Evolutionary conservation across 2,329 filamentous ascomycete species (phyloP).

Genomic region (Aspergillus caelatus): DNA sequence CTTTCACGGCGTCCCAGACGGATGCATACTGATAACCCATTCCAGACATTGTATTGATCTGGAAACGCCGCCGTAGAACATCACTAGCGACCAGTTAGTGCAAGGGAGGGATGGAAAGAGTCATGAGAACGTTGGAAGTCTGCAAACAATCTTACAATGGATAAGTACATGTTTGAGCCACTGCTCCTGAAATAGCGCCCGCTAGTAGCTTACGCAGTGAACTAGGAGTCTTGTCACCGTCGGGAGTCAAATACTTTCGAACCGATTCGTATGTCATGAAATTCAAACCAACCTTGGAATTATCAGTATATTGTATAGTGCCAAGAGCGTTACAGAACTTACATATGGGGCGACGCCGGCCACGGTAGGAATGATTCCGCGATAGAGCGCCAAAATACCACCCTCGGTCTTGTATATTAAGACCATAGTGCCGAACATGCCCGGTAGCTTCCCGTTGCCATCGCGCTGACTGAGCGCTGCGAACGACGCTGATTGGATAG

Average conservation of each 20-base stretch:
- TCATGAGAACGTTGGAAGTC: not conserved
- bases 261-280: constrained; percentile 98
- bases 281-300: constrained; percentile 79
- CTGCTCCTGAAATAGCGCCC: constrained; percentile 90
- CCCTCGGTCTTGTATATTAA: constrained; percentile 92
- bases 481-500: constrained; percentile 97
- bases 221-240: constrained; percentile 82
- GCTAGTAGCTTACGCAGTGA: constrained; percentile 80
- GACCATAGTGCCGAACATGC: constrained; percentile 85
- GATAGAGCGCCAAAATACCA: constrained; percentile 81
- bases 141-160: constrained; percentile 71
- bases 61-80: constrained; percentile 88
- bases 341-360: constrained; percentile 95
- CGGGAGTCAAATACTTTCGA: constrained; percentile 79
- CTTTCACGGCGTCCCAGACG: constrained; percentile 77
- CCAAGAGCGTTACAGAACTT: constrained; percentile 28
- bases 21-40: constrained; percentile 96
- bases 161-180: constrained; percentile 97
- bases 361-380: constrained; percentile 90
- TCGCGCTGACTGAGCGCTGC: constrained; percentile 68
- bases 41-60: constrained; percentile 98
- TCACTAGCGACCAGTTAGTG: constrained; percentile 59
- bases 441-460: constrained; percentile 68
- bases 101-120: not conserved
- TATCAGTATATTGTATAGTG: constrained; percentile 18